Conservation (phyloP, 2,329 filamentous ascomycete genomes). For the Aspergillus neotritici region DNA sequence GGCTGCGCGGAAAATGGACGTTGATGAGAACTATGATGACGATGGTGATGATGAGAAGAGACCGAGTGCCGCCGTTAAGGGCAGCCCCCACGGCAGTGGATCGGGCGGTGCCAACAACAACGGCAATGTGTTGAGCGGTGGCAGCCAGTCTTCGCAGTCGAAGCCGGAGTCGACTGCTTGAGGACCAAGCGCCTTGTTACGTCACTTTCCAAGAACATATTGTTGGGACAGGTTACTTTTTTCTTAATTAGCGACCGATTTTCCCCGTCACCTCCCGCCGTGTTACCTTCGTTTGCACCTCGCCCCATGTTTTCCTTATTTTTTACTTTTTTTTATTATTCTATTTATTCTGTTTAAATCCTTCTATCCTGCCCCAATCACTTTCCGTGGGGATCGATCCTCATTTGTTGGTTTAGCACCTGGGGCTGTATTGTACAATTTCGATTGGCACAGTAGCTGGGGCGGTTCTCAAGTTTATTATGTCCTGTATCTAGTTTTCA, state of each 20-base stretch:
- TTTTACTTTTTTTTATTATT: conserved; percentile 7
- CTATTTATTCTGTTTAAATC: conserved; percentile 1
- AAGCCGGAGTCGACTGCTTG: conserved; percentile 29
- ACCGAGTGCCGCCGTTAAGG: conserved; percentile 26
- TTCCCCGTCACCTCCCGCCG: conserved; percentile 5
- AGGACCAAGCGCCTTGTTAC: conserved; percentile 1
- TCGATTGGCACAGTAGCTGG: conserved; percentile 10
- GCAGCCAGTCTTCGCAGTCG: conserved; percentile 24
- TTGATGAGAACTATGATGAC: conserved; percentile 96
- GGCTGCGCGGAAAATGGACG: conserved; percentile 89
- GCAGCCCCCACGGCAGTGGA: conserved; percentile 30
- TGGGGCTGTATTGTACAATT: conserved; percentile 19
- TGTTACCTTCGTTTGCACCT: conserved; percentile 11
- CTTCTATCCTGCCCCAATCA: conserved; percentile 3
- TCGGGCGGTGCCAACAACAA: conserved; percentile 23
- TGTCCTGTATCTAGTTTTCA: conserved; percentile 1
- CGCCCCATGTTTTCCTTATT: conserved; percentile 1
- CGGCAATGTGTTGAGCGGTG: conserved; percentile 22
- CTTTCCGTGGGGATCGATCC: conserved; percentile 9
- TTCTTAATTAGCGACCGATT: conserved; percentile 8
- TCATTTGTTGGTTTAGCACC: conserved; percentile 15
- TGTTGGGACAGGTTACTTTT: not conserved
- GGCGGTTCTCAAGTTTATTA: conserved; percentile 7
- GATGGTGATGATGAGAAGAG: conserved; percentile 76
- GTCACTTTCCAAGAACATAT: not conserved